These are phyloP conservation scores for Clitopilus passeckerianus DNA, from an alignment of 768 basidiomycete genomes.

Conservation along the genomic window DNA sequence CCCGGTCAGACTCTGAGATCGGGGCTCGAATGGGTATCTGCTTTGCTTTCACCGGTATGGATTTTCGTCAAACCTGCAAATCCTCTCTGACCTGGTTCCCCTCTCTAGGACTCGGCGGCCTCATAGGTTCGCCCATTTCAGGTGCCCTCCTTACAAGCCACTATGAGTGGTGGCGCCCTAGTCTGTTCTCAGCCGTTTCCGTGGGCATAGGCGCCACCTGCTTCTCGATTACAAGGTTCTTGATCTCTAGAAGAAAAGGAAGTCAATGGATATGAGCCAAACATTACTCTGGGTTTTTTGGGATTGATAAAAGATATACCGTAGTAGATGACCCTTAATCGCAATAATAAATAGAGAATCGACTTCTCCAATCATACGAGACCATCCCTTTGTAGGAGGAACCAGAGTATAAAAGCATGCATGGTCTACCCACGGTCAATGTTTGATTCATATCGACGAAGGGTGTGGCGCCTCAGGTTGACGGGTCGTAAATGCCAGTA, in stretches of 20 bases:
- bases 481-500: no score
- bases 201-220: constrained; percentile 22
- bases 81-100: constrained; percentile 12
- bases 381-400: no score
- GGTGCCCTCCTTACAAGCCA: constrained; percentile 47
- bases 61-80: constrained; percentile 1
- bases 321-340: not conserved
- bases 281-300: not conserved
- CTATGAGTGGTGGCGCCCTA: constrained; percentile 57
- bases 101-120: constrained; percentile 30
- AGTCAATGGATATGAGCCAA: constrained; percentile 13
- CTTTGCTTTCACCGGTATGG: constrained; percentile 40
- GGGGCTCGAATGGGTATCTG: constrained; percentile 50
- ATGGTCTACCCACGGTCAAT: no score
- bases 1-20: constrained; percentile 43
- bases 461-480: no score
- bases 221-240: constrained; percentile 21
- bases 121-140: constrained; percentile 50
- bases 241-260: constrained; percentile 18
- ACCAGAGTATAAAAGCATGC: no score
- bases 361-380: not conserved
- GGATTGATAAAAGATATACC: not conserved
- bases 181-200: constrained; percentile 43
- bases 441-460: no score
- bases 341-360: not conserved